phyloP scores from a whole-genome alignment of 805 yeast genomes.

The Clavispora fructus region DNA sequence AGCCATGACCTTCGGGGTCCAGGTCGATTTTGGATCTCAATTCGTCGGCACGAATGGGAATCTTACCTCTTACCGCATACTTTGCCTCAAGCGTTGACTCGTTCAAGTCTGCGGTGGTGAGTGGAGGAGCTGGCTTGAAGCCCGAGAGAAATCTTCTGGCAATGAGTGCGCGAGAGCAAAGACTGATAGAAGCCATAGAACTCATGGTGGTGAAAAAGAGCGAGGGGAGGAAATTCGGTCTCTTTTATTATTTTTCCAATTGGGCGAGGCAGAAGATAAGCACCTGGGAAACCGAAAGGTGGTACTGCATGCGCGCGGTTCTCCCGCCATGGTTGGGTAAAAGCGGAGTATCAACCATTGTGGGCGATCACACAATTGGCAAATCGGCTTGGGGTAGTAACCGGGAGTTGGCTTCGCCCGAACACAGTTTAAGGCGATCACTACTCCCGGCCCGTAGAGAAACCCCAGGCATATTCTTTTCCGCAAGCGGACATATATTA shows the following conservation, averaged over 20 bases:
- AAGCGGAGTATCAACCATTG: neutral
- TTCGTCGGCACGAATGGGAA: conserved; percentile 92
- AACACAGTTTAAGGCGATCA: too few relatives aligned
- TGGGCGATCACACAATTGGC: neutral
- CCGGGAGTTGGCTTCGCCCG: neutral
- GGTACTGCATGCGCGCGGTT: neutral
- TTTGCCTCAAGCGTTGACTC: conserved; percentile 75
- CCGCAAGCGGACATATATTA: too few relatives aligned
- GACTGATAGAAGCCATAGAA: neutral
- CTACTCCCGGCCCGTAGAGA: too few relatives aligned
- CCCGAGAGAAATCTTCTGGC: conserved; percentile 2
- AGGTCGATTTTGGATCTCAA: conserved; percentile 49
- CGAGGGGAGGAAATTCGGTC: too few relatives aligned
- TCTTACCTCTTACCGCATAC: conserved; percentile 92
- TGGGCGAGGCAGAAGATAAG: neutral
- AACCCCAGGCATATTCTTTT: too few relatives aligned
- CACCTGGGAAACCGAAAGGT: neutral
- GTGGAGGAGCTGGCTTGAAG: conserved; percentile 15
- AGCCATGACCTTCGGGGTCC: conserved; percentile 47
- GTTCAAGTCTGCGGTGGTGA: conserved; percentile 50
- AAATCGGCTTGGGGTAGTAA: neutral
- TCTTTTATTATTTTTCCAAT: neutral
- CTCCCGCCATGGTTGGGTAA: neutral
- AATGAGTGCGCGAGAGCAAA: neutral
- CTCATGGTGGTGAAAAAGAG: neutral